Evolutionary conservation across 2,329 filamentous ascomycete genomes (phyloP), one percentile per base, ranked within the genome.

Genomic region (Penicillium olsonii): DNA sequence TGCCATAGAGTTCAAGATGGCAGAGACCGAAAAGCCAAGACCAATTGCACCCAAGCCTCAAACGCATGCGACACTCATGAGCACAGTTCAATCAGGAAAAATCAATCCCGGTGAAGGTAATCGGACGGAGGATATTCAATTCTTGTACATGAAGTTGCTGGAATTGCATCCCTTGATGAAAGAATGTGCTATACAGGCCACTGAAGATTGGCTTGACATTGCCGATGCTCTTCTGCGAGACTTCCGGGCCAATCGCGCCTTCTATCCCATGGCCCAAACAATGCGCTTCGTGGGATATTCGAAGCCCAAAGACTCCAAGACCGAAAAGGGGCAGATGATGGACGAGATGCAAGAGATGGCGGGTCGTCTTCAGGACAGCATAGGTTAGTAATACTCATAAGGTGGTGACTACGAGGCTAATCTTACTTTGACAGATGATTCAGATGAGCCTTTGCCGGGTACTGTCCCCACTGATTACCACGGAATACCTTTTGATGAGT

Each of bases 401-500:
- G 10, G 14, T 10, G 14, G n/a, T 22, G 27, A 10, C 20, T 5
- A 12, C 31, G 35, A 29, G 19, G 22, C 55, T 67, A 45, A 67
- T 45, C 17, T n/a, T 10, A 5, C 18, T 20, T 5, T 31, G 66
- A 64, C 62, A 10, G 57, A 48, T 14, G 43, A 57, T 9, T 7
- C 56, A 11, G 63, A 67, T 5, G 67, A 67, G 33, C 54, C 57
- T 17, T 44, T 64, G 4, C 60, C 63, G 18, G 62, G 63, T 11
- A 65, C 62, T 14, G 67, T 78, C 31, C 81, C 81, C 2, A 69
- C 70, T 39, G 77, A 80, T 51, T 92, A 90, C 64, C 86, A 90
- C 57, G 88, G 87, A 7, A 88, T 97, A 39, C 76, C 84, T 0
- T 96, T 97, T 64, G 78, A 85, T 50, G 81, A 84, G 39, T 99